Base-by-base conservation (phyloP, 495 filamentous ascomycete species). In the Podospora fimiseda region DNA sequence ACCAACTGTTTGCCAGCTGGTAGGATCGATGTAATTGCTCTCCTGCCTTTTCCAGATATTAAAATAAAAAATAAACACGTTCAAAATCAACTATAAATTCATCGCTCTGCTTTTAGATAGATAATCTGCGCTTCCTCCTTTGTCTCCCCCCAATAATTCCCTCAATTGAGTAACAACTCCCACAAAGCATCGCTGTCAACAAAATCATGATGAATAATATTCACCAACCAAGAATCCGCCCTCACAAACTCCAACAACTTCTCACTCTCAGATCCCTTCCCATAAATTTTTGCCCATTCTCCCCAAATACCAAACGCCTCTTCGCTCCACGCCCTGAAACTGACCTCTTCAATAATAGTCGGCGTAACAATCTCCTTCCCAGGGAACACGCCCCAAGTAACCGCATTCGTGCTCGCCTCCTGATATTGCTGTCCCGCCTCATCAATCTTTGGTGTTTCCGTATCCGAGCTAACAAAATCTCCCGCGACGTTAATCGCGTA, bases 321-420 rank as follows among this genome's bases (percentile, higher is more conserved):
- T 61, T 97, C 94, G 52, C 82, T 81, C 93, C 93, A 98, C 21
- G 91, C 89, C 42, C 84, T 78, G 79, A 98, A 98, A 64, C 87
- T 92, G 50, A 95, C 89, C 57, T 93, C 86, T 67, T 98, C 93
- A 56, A 98, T 96, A 65, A 98, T 98, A 16, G 93, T 97, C 18
- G 93, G 93, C 14, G 93, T 95, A 60, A 94, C 80, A 58, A 98
- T 98, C 74, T 98, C 93, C 70, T 96, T 96, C 16, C 90, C 91
- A 1, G 87, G 86, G 69, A 98, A 98, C 11, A 87, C 86, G 30
- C 93, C 93, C 93, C 93, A 98, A 2, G 93, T 98, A 2, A 98
- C 93, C 1, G 94, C 89, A 64, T 97, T 95, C 37, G 94, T 89
- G 61, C 70, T 74, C 16, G 80, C 75, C 36, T 77, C 72, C 42